These are phyloP conservation scores for Amanita exitialis DNA, from an alignment of 768 basidiomycete genomes.

Conservation along the genomic window DNA sequence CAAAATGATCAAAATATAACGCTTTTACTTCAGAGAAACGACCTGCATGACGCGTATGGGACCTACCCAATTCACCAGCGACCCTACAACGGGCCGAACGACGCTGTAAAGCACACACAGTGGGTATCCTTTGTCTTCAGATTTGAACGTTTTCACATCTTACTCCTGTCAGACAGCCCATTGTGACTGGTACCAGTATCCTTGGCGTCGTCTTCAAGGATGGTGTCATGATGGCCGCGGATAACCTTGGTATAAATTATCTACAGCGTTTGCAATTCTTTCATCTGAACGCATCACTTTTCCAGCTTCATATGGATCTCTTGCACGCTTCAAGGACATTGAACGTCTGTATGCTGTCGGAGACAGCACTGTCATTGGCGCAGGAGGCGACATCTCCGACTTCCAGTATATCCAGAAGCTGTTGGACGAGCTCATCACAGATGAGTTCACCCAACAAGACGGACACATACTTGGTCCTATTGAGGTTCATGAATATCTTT, in stretches of 20 bases:
- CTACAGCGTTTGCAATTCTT: neutral
- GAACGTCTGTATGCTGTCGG: constrained; percentile 84
- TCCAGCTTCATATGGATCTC: constrained; percentile 90
- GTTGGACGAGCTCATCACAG: constrained; percentile 68
- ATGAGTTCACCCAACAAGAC: constrained; percentile 77
- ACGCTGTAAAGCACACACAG: constrained; percentile 77
- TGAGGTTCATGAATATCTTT: constrained; percentile 89
- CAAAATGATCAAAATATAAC: neutral
- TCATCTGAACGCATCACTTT: neutral
- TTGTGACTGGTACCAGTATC: constrained; percentile 96
- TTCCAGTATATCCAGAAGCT: constrained; percentile 85
- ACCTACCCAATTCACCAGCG: constrained; percentile 69
- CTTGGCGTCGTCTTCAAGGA: constrained; percentile 92
- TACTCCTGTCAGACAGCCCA: constrained; percentile 56
- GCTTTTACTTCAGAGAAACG: constrained; percentile 44
- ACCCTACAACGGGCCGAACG: constrained; percentile 36
- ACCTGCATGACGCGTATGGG: constrained; percentile 63
- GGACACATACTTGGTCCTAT: constrained; percentile 75
- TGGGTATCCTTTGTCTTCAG: constrained; percentile 19
- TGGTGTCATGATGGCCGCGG: constrained; percentile 97
- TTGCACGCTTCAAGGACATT: constrained; percentile 93
- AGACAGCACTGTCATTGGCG: constrained; percentile 77
- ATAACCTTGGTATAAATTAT: constrained; percentile 72
- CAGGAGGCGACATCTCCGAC: constrained; percentile 95
- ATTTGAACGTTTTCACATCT: neutral